Evolutionary conservation across 495 filamentous ascomycete genomes (phyloP).

Genomic region (Cenococcum geophilum): DNA sequence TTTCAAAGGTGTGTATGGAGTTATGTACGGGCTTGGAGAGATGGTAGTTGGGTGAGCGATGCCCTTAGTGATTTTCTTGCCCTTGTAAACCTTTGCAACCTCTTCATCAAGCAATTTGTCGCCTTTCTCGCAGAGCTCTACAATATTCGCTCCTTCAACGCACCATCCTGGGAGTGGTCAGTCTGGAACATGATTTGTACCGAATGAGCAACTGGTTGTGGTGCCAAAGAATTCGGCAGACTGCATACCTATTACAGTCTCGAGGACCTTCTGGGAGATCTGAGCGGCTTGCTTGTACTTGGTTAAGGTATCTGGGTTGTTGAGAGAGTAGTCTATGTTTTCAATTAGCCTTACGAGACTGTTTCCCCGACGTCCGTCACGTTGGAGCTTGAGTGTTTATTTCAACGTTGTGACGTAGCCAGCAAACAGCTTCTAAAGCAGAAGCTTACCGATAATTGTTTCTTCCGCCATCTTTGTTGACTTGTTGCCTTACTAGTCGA

Average conservation of each 20-base stretch:
- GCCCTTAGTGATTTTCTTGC: constrained; percentile 93
- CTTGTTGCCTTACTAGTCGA: neutral
- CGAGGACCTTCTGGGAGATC: constrained; percentile 92
- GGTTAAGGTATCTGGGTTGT: constrained; percentile 94
- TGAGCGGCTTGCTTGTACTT: constrained; percentile 96
- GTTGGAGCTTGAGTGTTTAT: neutral
- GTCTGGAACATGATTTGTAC: constrained; percentile 9
- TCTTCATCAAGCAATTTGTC: constrained; percentile 94
- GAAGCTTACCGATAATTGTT: constrained; percentile 26
- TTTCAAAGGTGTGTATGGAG: constrained; percentile 87
- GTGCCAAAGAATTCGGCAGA: neutral
- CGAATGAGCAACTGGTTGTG: neutral
- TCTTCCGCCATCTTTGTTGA: constrained; percentile 33
- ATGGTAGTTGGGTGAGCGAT: constrained; percentile 91
- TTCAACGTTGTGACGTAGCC: neutral
- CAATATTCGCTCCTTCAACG: constrained; percentile 79
- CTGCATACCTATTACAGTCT: constrained; percentile 62
- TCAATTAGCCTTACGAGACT: constrained; percentile 6
- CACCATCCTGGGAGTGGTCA: constrained; percentile 55
- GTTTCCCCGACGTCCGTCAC: neutral
- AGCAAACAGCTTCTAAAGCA: neutral
- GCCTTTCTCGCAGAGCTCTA: constrained; percentile 88
- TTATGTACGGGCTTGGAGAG: constrained; percentile 89
- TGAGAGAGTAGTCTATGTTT: constrained; percentile 76
- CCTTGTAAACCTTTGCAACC: constrained; percentile 91